Evolutionary conservation across 2,329 filamentous ascomycete genomes (phyloP), one percentile per base, ranked within the genome.

Genomic region (Calcarisporium arbuscula): DNA sequence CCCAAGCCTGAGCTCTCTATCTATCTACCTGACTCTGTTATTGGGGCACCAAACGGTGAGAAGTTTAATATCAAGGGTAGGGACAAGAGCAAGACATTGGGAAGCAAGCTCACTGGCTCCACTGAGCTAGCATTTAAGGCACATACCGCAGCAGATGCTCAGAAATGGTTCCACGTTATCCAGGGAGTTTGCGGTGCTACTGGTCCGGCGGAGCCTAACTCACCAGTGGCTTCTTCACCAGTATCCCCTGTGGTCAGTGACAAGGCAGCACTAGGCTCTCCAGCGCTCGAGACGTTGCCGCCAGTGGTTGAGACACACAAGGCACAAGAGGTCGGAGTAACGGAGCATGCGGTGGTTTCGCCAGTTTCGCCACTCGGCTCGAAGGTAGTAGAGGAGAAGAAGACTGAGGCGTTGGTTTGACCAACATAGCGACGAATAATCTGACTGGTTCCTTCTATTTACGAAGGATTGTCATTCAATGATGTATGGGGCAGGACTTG

Each of bases 61-160:
- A 95, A 94, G 62, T 96, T 98, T 72, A 86, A 79, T 52, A 72
- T 98, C 59, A 95, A 95, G 68, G 92, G 92, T 59, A 96, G 96
- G 62, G 89, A 98, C 56, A 77, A 82, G 37, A 82, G 81, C 51
- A 84, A 85, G 55, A 84, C 82, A 44, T 64, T 95, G 44, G 80
- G 82, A 51, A 83, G 81, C 65, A 90, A 87, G 54, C 75, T 95
- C 46, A 77, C 82, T 30, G 85, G 89, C 45, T 77, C 65, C 18
- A 80, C 86, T 26, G 90, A 96, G 61, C 70, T 94, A 23, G 66
- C 73, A 19, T 95, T 95, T 77, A 94, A 94, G 65, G 88, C 89
- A 0, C 82, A 88, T 60, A 87, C 84, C 1, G 60, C 85, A 3
- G 69, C 74, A 19, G 87, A 94, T 44, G 88, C 90, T 1, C 69